Percentiles rank a stretch among this genome's conserved stretches.
phyloP scores from a whole-genome alignment of 106 monocot species.

The Amphibolis antarctica region DNA sequence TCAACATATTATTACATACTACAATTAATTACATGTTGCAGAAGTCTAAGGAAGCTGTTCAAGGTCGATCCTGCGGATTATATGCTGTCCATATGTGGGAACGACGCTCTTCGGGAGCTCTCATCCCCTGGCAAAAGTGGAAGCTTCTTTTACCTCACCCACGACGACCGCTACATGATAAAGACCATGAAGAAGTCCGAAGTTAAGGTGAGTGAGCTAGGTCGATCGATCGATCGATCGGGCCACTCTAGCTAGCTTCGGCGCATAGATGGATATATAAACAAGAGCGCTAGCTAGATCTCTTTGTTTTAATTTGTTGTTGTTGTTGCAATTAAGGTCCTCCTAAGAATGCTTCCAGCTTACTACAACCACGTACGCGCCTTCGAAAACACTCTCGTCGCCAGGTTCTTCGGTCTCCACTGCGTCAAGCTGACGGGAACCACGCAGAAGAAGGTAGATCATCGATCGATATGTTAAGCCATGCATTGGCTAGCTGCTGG shows the following conservation, averaged over 20 bases:
- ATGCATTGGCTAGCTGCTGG: too few species aligned
- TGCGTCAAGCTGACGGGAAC: slow-evolving; percentile 56
- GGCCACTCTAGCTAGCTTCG: too few species aligned
- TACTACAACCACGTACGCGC: slow-evolving; percentile 69
- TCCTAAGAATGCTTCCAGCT: slow-evolving; percentile 60
- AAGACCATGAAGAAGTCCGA: slow-evolving; percentile 65
- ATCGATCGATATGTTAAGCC: too few species aligned
- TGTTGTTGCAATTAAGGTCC: slow-evolving; percentile 43
- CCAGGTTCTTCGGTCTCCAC: slow-evolving; percentile 59
- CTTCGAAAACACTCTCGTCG: slow-evolving; percentile 50
- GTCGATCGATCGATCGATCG: too few species aligned
- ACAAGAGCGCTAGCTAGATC: too few species aligned
- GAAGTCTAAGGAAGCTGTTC: slow-evolving; percentile 55
- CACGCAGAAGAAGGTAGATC: slow-evolving; percentile 66
- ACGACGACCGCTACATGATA: slow-evolving; percentile 65
- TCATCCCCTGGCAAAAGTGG: slow-evolving; percentile 73
- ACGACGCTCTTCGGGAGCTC: too few species aligned
- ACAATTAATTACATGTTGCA: slow-evolving; percentile 5
- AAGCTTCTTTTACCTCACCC: too few species aligned
- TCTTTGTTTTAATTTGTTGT: too few species aligned
- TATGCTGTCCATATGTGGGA: slow-evolving; percentile 64
- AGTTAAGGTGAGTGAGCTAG: slow-evolving; percentile 50
- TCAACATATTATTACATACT: background rate
- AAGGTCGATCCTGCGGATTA: slow-evolving; percentile 68
- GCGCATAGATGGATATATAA: too few species aligned